A percentile compares a stretch with the other conserved stretches of the same genome.
Evolutionary conservation across 2,329 filamentous ascomycete species (phyloP).

Genomic region (Ophiosphaerella korrae): DNA sequence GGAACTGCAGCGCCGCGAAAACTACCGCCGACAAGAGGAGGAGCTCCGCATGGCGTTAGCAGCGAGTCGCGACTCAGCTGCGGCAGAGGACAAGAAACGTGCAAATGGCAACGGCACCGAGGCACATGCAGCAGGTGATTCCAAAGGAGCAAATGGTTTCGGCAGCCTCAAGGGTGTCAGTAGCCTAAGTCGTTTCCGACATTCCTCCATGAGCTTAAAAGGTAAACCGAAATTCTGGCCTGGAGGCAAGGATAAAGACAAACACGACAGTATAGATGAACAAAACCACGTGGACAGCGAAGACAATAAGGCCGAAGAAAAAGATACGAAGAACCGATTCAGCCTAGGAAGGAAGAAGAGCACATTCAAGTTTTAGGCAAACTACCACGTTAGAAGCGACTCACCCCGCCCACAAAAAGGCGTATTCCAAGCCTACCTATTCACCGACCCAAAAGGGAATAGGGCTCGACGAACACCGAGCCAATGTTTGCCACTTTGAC

Average conservation of each 20-base stretch:
- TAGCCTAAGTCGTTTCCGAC: constrained; percentile 68
- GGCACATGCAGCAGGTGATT: constrained; percentile 4
- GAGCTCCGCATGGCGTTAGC: constrained; percentile 69
- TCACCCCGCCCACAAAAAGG: background rate
- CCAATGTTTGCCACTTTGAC: too few species aligned
- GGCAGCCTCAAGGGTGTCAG: constrained; percentile 40
- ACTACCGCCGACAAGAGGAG: constrained; percentile 64
- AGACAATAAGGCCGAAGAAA: constrained; percentile 56
- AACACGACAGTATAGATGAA: constrained; percentile 28
- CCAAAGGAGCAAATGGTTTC: constrained; percentile 43
- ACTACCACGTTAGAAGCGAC: background rate
- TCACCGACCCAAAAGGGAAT: too few species aligned
- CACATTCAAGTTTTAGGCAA: constrained; percentile 45
- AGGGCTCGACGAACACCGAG: too few species aligned
- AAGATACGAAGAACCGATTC: constrained; percentile 70
- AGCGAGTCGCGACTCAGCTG: constrained; percentile 67
- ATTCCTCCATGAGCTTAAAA: constrained; percentile 78
- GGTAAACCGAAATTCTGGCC: constrained; percentile 75
- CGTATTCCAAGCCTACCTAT: background rate
- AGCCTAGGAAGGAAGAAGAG: constrained; percentile 76
- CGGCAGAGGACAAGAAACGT: constrained; percentile 49
- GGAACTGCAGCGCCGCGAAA: constrained; percentile 58
- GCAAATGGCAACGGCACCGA: constrained; percentile 9
- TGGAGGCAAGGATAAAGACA: constrained; percentile 49
- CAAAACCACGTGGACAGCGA: constrained; percentile 24